Evolutionary conservation across 257 asterid genomes (phyloP).

Genomic region (Datura wrightii): DNA sequence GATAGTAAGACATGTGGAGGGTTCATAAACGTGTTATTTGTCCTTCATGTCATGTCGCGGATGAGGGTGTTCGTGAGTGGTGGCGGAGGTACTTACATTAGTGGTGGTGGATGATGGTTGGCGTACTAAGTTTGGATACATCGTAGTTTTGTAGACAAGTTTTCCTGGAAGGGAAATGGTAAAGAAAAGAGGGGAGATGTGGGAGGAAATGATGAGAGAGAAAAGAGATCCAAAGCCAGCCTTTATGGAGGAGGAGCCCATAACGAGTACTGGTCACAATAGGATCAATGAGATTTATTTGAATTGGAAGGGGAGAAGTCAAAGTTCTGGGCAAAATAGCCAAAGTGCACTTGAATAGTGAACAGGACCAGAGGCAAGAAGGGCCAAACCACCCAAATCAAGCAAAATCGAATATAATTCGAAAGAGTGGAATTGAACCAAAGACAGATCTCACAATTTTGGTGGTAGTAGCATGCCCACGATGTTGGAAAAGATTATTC

Average conservation of each 20-base stretch:
- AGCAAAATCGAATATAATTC: neutral
- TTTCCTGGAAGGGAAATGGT: neutral
- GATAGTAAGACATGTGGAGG: neutral
- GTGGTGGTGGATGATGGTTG: constrained; percentile 14
- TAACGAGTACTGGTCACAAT: neutral
- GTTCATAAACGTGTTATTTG: neutral
- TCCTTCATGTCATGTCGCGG: neutral
- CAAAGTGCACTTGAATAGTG: neutral
- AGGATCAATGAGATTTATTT: neutral
- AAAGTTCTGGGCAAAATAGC: neutral
- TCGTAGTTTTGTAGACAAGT: neutral
- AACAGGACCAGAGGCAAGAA: neutral
- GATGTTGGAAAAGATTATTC: neutral
- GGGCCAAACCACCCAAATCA: neutral
- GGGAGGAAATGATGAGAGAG: neutral
- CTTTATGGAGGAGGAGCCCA: neutral
- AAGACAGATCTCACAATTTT: neutral
- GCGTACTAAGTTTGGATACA: neutral
- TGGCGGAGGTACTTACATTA: neutral
- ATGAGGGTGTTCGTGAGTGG: neutral
- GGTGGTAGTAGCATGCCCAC: neutral
- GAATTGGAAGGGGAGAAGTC: neutral
- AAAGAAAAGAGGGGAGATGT: neutral
- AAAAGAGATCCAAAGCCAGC: neutral
- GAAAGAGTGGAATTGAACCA: neutral